Percentiles rank a stretch among this genome's conserved stretches.
Conservation (phyloP, 2,329 filamentous ascomycete genomes). For the Tolypocladium tundrense region DNA sequence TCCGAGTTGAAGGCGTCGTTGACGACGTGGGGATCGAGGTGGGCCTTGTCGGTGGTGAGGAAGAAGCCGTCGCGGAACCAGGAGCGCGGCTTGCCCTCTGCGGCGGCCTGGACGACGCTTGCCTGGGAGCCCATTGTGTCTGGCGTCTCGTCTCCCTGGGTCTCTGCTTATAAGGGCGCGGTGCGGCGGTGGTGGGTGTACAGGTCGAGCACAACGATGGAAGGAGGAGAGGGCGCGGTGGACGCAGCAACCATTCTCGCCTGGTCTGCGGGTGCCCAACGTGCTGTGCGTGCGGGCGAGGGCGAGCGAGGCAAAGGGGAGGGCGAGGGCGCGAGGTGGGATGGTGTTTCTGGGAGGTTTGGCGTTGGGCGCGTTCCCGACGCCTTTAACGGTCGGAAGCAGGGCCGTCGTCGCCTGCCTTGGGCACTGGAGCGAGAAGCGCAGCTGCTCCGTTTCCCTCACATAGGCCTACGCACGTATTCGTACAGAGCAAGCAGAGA, state of each 20-base stretch:
- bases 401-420: neutral
- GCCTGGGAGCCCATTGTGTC: constrained; percentile 8
- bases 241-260: constrained; percentile 7
- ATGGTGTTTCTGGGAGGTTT: neutral
- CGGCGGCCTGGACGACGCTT: constrained; percentile 8
- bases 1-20: constrained; percentile 46
- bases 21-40: constrained; percentile 43
- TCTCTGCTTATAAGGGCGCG: constrained; percentile 1
- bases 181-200: constrained; percentile 3
- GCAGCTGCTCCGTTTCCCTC: neutral
- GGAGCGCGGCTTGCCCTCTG: constrained; percentile 24
- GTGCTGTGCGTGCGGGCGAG: neutral
- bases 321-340: neutral
- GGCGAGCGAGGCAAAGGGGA: neutral
- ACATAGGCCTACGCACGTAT: neutral
- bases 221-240: neutral
- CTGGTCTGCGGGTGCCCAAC: neutral
- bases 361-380: neutral
- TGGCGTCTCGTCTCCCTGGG: neutral
- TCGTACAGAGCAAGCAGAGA: neutral
- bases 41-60: constrained; percentile 48
- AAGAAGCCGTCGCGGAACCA: constrained; percentile 47
- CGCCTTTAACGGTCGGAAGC: neutral
- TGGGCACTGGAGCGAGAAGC: neutral
- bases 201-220: constrained; percentile 2